Evolutionary conservation across 2,329 filamentous ascomycete species (phyloP), one percentile per base, ranked within the genome.

Genomic region (Xylaria sp.): DNA sequence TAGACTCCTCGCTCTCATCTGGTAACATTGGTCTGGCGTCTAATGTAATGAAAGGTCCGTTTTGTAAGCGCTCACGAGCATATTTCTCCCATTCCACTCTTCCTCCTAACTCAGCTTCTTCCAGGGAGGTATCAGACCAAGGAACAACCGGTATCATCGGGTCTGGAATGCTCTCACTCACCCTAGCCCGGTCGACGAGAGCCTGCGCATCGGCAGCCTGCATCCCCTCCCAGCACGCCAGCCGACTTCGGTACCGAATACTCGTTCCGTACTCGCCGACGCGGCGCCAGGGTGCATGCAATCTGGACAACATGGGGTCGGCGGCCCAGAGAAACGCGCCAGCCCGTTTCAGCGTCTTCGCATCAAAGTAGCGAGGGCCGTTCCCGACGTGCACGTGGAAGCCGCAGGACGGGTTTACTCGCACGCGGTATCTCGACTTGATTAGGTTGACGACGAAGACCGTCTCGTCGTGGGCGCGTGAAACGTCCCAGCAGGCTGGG

Each of bases 301-400:
- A 72, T n/a, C 76, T 76, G 2, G 78, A 79, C 2, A 83, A 60
- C 25, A 80, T 63, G 1, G 79, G 80, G 55, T 82, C 80, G 9
- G 79, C 78, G 4, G 79, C 80, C 78, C 77, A 82, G 7, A 79
- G 65, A 20, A 82, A 76, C 5, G 76, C 76, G 2, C 74, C 79
- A 10, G 78, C 66, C 32, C 79, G 77, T 13, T 78, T 77, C 13
- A 79, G 32, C 0, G 75, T 73, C 12, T 73, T 69, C 10, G 77
- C 55, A 15, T 78, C 72, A 59, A 82, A 77, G 58, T 71, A 74
- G n/a, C 73, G 66, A 15, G 41, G 63, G 0, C 81, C 81, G 57
- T 78, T 78, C 5, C 80, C 81, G 3, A 83, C 73, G 57, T 82
- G 80, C 15, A 83, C 78, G 59, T 81, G 80, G 23, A 82, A 72